phyloP scores from a whole-genome alignment of 2,329 filamentous ascomycete genomes.

The Aureobasidium subglaciale region DNA sequence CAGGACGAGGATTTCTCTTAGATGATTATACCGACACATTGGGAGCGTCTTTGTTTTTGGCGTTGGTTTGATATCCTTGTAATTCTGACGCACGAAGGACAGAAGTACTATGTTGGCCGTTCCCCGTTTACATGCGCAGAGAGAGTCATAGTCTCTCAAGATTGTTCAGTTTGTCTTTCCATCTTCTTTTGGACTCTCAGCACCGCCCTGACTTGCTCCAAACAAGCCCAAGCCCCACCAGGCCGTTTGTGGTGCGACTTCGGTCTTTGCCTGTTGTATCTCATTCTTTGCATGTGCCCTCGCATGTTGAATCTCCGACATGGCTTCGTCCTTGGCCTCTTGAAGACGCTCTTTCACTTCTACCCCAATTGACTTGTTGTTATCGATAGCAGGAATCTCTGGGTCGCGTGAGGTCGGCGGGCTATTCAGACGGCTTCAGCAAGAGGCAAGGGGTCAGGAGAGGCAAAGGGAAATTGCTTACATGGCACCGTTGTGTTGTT shows the following conservation, averaged over 20 bases:
- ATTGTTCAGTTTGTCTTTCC: not conserved
- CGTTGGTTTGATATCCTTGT: conserved; percentile 7
- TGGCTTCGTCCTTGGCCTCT: not conserved
- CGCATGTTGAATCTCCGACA: not conserved
- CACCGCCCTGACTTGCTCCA: conserved; percentile 13
- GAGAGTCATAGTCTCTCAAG: not conserved
- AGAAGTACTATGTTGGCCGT: no score
- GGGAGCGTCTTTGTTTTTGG: not conserved
- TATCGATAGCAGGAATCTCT: conserved; percentile 17
- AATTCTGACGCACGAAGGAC: no score
- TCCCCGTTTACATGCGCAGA: not conserved
- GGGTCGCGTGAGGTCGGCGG: not conserved
- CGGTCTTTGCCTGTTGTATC: conserved; percentile 3
- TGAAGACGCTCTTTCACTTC: conserved; percentile 2
- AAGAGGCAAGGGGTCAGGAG: not conserved
- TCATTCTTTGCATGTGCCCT: not conserved
- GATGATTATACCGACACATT: not conserved
- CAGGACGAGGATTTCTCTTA: conserved; percentile 62
- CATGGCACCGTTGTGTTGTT: conserved; percentile 15
- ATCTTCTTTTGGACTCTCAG: conserved; percentile 6
- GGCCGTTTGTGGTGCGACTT: conserved; percentile 11
- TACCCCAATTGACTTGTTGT: conserved; percentile 10
- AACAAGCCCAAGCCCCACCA: conserved; percentile 17
- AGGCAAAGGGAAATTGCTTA: not conserved
- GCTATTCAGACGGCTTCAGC: not conserved